Conservation (phyloP, 805 yeast species). For the Clavispora phyllophila region DNA sequence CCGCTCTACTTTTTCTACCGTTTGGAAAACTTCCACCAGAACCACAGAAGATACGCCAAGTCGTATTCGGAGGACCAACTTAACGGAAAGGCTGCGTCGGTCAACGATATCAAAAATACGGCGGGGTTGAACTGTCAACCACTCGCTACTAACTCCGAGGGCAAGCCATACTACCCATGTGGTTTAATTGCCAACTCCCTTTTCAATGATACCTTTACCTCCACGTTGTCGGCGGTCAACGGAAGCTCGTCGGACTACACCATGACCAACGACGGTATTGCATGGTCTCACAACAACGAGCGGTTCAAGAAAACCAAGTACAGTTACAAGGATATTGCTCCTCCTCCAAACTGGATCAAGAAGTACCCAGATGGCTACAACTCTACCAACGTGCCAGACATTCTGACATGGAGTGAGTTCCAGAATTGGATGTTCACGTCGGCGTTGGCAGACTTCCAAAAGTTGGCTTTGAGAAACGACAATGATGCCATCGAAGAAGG, state of each 20-base stretch:
- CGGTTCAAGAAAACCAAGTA: slow-evolving; percentile 40
- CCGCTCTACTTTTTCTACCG: slow-evolving; percentile 42
- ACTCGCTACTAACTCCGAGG: slow-evolving; percentile 30
- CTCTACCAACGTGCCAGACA: slow-evolving; percentile 39
- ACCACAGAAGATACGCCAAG: slow-evolving; percentile 41
- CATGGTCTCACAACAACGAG: slow-evolving; percentile 35
- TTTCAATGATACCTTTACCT: slow-evolving; percentile 64
- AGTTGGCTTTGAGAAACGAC: slow-evolving; percentile 58
- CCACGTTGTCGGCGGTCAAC: slow-evolving; percentile 32
- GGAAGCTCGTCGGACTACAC: slow-evolving; percentile 27
- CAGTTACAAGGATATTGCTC: slow-evolving; percentile 32
- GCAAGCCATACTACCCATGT: slow-evolving; percentile 67
- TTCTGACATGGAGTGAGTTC: slow-evolving; percentile 39
- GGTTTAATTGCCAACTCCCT: slow-evolving; percentile 78
- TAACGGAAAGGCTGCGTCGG: slow-evolving; percentile 35
- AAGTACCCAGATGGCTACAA: slow-evolving; percentile 40
- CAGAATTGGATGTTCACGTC: slow-evolving; percentile 45
- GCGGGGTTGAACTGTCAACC: slow-evolving; percentile 45
- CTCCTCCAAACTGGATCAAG: slow-evolving; percentile 45
- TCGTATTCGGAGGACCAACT: slow-evolving; percentile 42
- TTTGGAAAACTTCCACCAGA: slow-evolving; percentile 37
- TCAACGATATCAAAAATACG: slow-evolving; percentile 30
- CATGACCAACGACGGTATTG: slow-evolving; percentile 36
- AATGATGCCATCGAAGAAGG: slow-evolving; percentile 52
- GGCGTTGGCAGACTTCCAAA: slow-evolving; percentile 38